These are phyloP conservation scores for Ceratocystis albifundus DNA, from an alignment of 2,329 filamentous ascomycete genomes.

Conservation along the genomic window DNA sequence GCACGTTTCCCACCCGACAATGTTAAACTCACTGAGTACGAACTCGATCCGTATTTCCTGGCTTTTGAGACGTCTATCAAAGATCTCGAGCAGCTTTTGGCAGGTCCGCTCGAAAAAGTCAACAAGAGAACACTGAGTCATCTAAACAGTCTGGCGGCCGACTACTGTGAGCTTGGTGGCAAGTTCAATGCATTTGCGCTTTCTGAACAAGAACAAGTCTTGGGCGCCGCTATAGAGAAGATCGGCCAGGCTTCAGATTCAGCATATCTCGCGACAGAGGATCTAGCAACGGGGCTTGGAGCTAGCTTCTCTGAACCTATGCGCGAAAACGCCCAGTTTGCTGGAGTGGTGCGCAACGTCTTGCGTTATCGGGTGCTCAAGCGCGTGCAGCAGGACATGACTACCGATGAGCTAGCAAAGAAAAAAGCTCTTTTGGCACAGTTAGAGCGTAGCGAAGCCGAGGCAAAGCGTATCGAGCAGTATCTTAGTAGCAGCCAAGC, in stretches of 20 bases:
- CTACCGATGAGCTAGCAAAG: constrained; percentile 80
- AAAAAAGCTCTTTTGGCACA: constrained; percentile 73
- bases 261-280: constrained; percentile 90
- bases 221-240: constrained; percentile 86
- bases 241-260: constrained; percentile 90
- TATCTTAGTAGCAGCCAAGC: constrained; percentile 65
- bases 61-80: constrained; percentile 86
- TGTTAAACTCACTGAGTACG: constrained; percentile 67
- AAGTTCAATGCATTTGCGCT: constrained; percentile 94
- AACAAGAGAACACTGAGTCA: constrained; percentile 83
- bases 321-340: constrained; percentile 95
- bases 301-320: constrained; percentile 95
- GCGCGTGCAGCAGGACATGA: constrained; percentile 94
- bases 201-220: constrained; percentile 77
- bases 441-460: constrained; percentile 83
- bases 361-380: constrained; percentile 84
- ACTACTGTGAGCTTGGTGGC: constrained; percentile 88
- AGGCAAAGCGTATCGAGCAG: constrained; percentile 86
- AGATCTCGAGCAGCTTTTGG: constrained; percentile 76
- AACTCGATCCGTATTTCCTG: constrained; percentile 91
- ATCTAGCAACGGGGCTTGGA: constrained; percentile 75
- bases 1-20: constrained; percentile 69
- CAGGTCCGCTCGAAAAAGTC: constrained; percentile 92
- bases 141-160: constrained; percentile 68
- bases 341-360: constrained; percentile 80